phyloP scores from a whole-genome alignment of 768 basidiomycete genomes.

The Scleroderma bovista region DNA sequence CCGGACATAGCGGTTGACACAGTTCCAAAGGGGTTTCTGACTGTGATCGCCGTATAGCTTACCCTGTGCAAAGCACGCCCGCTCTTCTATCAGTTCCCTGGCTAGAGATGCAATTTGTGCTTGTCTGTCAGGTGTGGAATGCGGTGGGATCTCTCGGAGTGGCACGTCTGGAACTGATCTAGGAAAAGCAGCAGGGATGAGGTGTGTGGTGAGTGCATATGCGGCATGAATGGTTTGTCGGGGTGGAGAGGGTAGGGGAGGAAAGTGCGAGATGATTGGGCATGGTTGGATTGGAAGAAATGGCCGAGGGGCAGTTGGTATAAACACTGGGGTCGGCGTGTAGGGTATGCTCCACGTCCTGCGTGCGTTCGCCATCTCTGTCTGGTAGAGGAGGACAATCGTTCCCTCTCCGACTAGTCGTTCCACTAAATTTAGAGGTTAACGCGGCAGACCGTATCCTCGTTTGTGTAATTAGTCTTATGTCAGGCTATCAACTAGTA shows the following conservation, averaged over 20 bases:
- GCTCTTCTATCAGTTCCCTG: constrained; percentile 16
- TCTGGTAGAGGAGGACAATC: too few relatives aligned
- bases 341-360: constrained; percentile 13
- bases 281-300: constrained; percentile 9
- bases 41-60: constrained; percentile 12
- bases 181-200: constrained; percentile 27
- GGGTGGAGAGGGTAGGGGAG: constrained; percentile 16
- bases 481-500: too few relatives aligned
- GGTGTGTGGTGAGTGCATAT: constrained; percentile 24
- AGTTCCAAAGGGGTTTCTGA: constrained; percentile 54
- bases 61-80: constrained; percentile 10
- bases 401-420: too few relatives aligned
- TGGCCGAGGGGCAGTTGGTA: constrained; percentile 17
- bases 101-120: constrained; percentile 6
- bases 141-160: constrained; percentile 15
- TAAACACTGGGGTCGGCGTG: constrained; percentile 15
- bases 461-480: too few relatives aligned
- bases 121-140: constrained; percentile 8
- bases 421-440: too few relatives aligned
- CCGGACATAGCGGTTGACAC: constrained; percentile 63
- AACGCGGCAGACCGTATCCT: too few relatives aligned
- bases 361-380: constrained; percentile 2
- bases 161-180: constrained; percentile 19
- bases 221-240: constrained; percentile 17
- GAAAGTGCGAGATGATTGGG: constrained; percentile 6